Evolutionary conservation across 805 yeast species (phyloP), one percentile per base, ranked within the genome.

Genomic region (Yarrowia divulgata): DNA sequence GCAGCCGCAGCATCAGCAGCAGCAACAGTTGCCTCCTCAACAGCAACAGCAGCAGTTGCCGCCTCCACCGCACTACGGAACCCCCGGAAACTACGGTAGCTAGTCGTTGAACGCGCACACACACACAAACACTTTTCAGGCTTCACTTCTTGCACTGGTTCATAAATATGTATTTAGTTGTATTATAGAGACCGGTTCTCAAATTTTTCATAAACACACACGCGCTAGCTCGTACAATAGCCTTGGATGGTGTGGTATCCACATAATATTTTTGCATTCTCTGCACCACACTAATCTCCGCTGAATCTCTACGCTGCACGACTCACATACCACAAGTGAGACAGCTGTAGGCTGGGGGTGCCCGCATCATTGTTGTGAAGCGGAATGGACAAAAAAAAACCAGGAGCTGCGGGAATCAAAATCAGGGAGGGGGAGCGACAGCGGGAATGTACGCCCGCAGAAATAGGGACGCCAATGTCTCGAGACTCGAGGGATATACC

Each of bases 1-100:
- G 45, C 64, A 16, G 32, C 73, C 40, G 39, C 70, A 58, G 45
- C 72, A 64, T 35, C 57, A 13, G 16, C 46, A 55, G 60, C 60
- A 54, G 52, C 57, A 52, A 18, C 14, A 23, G 29, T 23, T 35
- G 57, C 57, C 35, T 16, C 54, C 35, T n/a, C 54, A 49, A 9
- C 54, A 49, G 54, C 40, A 18, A 23, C 52, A 34, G 55, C 40
- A 34, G 42, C 54, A 35, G 43, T 40, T 35, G 43, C 48, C 54
- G 2, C 50, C 50, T 19, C 57, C 57, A 12, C 40, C 46, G 48
- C 49, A 64, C 37, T 43, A 64, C 18, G 48, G 63, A 8, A 57
- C 48, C 32, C 63, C 63, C 16, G 63, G 63, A 23, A 57, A 29
- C 63, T 57, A 57, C 39, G 48, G 63, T 14, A 42, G 37, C 37